Percentiles rank a stretch among this genome's conserved stretches.
These are phyloP conservation scores for maize (Zea mays) DNA, from an alignment of 176 grass and related monocot genomes.

Conservation along the genomic window Zm-B73-REFERENCE-NAM-5.0 NC_050096.1:307771001-307771500, in stretches of 20 bases:
- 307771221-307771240: too few relatives aligned
- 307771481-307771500: background rate
- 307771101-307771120: background rate
- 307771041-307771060: too few relatives aligned
- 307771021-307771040: background rate
- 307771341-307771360: slow-evolving; percentile 64
- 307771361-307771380: slow-evolving; percentile 66
- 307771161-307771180: background rate
- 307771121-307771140: background rate
- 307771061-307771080: too few relatives aligned
- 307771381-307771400: slow-evolving; percentile 55
- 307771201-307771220: background rate
- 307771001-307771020: background rate
- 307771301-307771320: slow-evolving; percentile 55
- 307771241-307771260: slow-evolving; percentile 44
- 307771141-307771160: slow-evolving; percentile 1
- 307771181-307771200: slow-evolving; percentile 27
- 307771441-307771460: slow-evolving; percentile 67
- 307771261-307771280: slow-evolving; percentile 44
- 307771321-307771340: slow-evolving; percentile 65
- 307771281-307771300: background rate
- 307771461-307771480: slow-evolving; percentile 62
- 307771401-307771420: slow-evolving; percentile 18
- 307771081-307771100: background rate
- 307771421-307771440: slow-evolving; percentile 71